Percentiles rank a stretch among this genome's conserved stretches.
phyloP scores from a whole-genome alignment of 78 protist genomes.

The Dictyostelium discoideum region DNA sequence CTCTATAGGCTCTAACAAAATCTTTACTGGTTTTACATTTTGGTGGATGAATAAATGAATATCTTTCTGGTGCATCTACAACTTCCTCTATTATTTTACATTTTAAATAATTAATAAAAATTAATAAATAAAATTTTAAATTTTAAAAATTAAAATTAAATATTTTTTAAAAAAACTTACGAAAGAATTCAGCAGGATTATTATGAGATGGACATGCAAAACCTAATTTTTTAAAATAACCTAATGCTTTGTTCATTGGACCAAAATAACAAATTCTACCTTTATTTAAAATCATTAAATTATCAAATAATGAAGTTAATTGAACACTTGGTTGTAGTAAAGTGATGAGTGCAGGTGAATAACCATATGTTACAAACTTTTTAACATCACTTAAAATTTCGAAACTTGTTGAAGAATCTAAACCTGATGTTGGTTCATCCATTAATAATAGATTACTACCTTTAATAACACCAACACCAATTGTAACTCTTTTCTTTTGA shows the following conservation, averaged over 20 bases:
- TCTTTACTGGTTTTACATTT: conserved; percentile 27
- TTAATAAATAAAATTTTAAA: too few relatives aligned
- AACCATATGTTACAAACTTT: not conserved
- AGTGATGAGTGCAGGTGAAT: conserved; percentile 53
- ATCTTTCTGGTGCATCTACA: conserved; percentile 70
- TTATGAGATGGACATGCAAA: conserved; percentile 60
- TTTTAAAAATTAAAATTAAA: not conserved
- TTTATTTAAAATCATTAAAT: conserved; percentile 55
- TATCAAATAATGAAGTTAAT: conserved; percentile 66
- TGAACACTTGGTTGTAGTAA: conserved; percentile 78
- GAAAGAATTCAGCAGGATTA: conserved; percentile 77
- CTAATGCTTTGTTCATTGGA: conserved; percentile 22
- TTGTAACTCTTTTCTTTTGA: conserved; percentile 80
- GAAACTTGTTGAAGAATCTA: conserved; percentile 53
- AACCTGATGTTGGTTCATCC: conserved; percentile 85
- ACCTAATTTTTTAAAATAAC: conserved; percentile 47
- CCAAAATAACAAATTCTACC: conserved; percentile 71
- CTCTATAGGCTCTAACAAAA: conserved; percentile 48
- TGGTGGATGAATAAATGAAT: conserved; percentile 63
- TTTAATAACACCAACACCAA: conserved; percentile 60
- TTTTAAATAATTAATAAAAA: too few relatives aligned
- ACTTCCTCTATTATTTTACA: conserved; percentile 48
- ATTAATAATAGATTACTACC: conserved; percentile 48
- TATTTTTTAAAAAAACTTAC: conserved; percentile 27
- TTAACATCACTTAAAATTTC: conserved; percentile 28